Evolutionary conservation across 495 filamentous ascomycete species (phyloP).

Genomic region (Echria macrotheca): DNA sequence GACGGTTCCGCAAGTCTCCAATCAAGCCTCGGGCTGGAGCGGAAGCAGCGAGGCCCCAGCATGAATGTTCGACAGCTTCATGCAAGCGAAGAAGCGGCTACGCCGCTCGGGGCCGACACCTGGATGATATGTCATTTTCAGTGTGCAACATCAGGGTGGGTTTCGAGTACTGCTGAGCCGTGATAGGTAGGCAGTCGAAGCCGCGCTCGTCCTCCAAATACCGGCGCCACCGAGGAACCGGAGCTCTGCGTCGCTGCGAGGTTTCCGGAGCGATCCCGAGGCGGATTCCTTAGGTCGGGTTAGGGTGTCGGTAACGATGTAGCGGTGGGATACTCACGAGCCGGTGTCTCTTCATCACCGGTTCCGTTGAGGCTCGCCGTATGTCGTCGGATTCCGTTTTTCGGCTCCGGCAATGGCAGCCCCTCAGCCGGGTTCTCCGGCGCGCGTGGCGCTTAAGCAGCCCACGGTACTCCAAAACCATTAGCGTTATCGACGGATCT

Average conservation of each 20-base stretch:
- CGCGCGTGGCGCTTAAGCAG: too few species aligned
- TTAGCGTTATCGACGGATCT: too few species aligned
- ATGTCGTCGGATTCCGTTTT: background rate
- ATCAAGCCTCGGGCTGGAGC: conserved; percentile 11
- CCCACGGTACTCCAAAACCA: too few species aligned
- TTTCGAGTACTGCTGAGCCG: background rate
- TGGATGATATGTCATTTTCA: conserved; percentile 14
- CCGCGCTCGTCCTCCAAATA: background rate
- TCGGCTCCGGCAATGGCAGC: background rate
- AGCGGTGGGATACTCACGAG: background rate
- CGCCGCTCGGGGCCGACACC: conserved; percentile 2
- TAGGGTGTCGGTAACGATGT: conserved; percentile 1
- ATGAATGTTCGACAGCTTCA: conserved; percentile 17
- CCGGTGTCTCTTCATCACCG: background rate
- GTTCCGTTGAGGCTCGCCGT: conserved; percentile 3
- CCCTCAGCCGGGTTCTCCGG: too few species aligned
- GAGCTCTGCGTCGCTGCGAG: background rate
- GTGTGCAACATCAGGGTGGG: conserved; percentile 2
- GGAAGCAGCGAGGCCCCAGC: too few species aligned
- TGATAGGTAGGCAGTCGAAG: conserved; percentile 14
- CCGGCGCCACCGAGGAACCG: background rate
- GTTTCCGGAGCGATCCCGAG: background rate
- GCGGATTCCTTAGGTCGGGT: conserved; percentile 6
- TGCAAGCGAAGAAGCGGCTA: background rate
- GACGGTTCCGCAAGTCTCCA: background rate